These are phyloP conservation scores for Sclerotinia trifoliorum DNA, from an alignment of 2,329 filamentous ascomycete genomes.

Conservation along the genomic window DNA sequence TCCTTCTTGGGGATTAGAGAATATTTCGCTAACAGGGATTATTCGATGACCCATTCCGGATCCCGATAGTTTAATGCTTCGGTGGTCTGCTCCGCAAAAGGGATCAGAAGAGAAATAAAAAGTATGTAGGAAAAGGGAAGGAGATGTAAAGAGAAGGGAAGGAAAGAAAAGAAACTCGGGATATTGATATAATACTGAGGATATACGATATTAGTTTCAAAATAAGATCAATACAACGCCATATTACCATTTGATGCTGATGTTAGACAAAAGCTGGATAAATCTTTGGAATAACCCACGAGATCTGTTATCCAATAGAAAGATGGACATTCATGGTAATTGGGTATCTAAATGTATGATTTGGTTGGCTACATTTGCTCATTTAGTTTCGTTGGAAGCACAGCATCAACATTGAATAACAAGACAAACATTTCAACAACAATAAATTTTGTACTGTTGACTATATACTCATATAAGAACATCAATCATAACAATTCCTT, in stretches of 20 bases:
- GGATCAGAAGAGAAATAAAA: constrained; percentile 4
- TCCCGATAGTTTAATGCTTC: constrained; percentile 17
- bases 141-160: neutral
- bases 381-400: constrained; percentile 3
- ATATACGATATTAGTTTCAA: neutral
- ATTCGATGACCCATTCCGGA: constrained; percentile 12
- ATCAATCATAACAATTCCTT: constrained; percentile 14
- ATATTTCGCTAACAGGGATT: constrained; percentile 24
- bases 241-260: neutral
- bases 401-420: neutral
- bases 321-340: neutral
- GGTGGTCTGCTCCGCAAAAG: constrained; percentile 13
- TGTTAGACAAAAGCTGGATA: neutral
- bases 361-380: neutral
- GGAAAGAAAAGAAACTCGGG: too few relatives aligned
- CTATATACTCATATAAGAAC: constrained; percentile 3
- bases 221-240: neutral
- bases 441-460: neutral
- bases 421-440: neutral
- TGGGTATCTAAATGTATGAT: neutral
- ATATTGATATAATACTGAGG: neutral
- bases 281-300: neutral
- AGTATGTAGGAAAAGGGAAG: neutral
- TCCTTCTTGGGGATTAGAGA: constrained; percentile 21
- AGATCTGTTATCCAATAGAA: neutral